Percentiles rank a stretch among this genome's conserved stretches.
These are phyloP conservation scores for Colletotrichum cuscutae DNA, from an alignment of 2,329 filamentous ascomycete species.

Conservation along the genomic window DNA sequence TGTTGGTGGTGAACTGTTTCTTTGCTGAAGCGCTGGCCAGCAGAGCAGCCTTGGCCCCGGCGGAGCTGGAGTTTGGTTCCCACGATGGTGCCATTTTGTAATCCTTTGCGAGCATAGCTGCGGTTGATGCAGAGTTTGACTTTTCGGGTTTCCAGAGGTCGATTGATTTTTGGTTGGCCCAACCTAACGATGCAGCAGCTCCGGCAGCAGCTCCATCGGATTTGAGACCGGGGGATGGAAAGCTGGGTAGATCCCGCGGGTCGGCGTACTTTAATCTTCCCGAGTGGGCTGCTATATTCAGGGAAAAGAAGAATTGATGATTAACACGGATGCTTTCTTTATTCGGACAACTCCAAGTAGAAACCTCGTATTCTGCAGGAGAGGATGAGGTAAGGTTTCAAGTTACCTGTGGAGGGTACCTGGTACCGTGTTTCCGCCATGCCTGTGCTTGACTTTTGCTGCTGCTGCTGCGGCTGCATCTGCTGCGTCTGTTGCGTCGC, in stretches of 20 bases:
- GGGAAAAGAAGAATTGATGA: background rate
- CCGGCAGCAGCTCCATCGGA: conserved; percentile 71
- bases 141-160: conserved; percentile 74
- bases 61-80: conserved; percentile 71
- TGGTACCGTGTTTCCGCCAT: conserved; percentile 35
- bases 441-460: background rate
- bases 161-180: conserved; percentile 73
- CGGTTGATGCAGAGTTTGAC: conserved; percentile 59
- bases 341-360: background rate
- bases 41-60: conserved; percentile 80
- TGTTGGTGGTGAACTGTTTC: conserved; percentile 48
- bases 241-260: conserved; percentile 79
- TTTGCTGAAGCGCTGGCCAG: conserved; percentile 57
- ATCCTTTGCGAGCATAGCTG: conserved; percentile 53
- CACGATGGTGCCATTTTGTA: conserved; percentile 61
- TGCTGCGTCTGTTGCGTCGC: conserved; percentile 1
- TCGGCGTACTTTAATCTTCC: conserved; percentile 75
- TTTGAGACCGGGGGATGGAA: conserved; percentile 72
- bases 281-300: conserved; percentile 37
- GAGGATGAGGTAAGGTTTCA: conserved; percentile 18
- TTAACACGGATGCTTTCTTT: conserved; percentile 1
- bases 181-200: conserved; percentile 79
- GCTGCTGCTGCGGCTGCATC: background rate
- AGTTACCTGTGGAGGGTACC: conserved; percentile 32
- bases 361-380: conserved; percentile 20